Percentiles rank a stretch among this genome's conserved stretches.
Evolutionary conservation across 257 asterid species (phyloP).

Genomic region (Nyctanthes arbortristis): DNA sequence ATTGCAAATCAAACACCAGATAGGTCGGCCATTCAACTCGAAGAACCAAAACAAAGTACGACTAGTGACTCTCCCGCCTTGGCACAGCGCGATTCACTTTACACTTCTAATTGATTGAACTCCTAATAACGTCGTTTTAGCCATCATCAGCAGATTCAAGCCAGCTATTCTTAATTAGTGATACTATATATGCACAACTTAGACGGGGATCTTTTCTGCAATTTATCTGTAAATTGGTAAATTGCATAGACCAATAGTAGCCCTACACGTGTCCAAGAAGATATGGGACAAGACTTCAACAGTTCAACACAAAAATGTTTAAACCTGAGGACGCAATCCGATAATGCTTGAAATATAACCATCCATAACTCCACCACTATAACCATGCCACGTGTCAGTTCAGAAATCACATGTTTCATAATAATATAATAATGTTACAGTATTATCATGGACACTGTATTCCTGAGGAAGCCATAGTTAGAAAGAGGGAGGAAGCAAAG

Average conservation of each 20-base stretch:
- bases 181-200: no score
- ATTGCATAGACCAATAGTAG: slow-evolving; percentile 13
- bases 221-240: not conserved
- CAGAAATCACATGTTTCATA: slow-evolving; percentile 36
- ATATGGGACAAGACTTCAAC: not conserved
- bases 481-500: not conserved
- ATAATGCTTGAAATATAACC: slow-evolving; percentile 52
- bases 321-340: slow-evolving; percentile 22
- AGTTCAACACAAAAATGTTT: slow-evolving; percentile 15
- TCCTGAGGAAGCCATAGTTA: not conserved
- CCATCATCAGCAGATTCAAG: no score
- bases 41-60: no score
- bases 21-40: no score
- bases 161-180: no score
- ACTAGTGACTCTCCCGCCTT: no score
- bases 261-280: slow-evolving; percentile 9
- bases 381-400: slow-evolving; percentile 57
- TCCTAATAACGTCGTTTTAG: no score
- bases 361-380: slow-evolving; percentile 56
- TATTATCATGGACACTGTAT: slow-evolving; percentile 13
- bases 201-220: no score
- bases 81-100: no score
- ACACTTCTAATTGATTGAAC: no score
- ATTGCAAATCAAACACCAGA: no score
- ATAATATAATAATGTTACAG: not conserved